These are phyloP conservation scores for Colletotrichum theobromicola DNA, from an alignment of 2,329 filamentous ascomycete species.

Conservation along the genomic window DNA sequence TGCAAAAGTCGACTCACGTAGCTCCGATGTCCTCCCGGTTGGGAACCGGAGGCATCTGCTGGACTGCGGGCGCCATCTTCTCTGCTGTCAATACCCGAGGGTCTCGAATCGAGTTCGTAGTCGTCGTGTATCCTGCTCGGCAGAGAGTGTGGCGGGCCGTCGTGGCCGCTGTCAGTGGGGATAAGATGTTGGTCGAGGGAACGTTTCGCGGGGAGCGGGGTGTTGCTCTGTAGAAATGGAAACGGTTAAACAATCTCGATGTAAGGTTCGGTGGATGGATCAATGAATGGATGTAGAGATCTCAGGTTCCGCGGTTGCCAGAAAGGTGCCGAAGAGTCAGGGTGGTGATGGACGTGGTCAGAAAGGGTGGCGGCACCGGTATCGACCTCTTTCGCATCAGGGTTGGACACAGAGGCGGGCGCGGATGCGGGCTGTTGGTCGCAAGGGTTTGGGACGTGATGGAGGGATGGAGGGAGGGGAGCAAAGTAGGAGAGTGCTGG, in stretches of 20 bases:
- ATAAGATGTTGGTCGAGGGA: not conserved
- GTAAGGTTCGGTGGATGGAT: not conserved
- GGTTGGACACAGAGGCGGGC: not conserved
- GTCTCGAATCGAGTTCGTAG: constrained; percentile 22
- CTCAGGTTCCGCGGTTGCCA: not conserved
- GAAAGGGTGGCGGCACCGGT: not conserved
- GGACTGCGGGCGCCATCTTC: constrained; percentile 38
- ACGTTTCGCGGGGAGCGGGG: constrained; percentile 1
- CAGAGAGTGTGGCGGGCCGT: not conserved
- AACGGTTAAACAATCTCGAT: not conserved
- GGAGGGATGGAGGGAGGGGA: constrained; percentile 1
- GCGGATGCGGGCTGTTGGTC: not conserved
- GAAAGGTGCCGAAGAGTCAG: not conserved
- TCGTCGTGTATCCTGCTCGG: not conserved
- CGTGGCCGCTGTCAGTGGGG: constrained; percentile 24
- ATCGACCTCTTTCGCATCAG: not conserved
- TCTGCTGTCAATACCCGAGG: constrained; percentile 34
- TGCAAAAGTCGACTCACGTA: constrained; percentile 40
- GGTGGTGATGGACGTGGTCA: not conserved
- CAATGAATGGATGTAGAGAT: not conserved
- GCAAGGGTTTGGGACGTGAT: constrained; percentile 4
- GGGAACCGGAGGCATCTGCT: constrained; percentile 62
- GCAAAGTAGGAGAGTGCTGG: not conserved
- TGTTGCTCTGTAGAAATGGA: not conserved
- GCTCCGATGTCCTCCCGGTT: constrained; percentile 66